These are phyloP conservation scores for Eragrostis tef DNA, from an alignment of 202 grass and related monocot genomes.

Conservation along the genomic window DNA sequence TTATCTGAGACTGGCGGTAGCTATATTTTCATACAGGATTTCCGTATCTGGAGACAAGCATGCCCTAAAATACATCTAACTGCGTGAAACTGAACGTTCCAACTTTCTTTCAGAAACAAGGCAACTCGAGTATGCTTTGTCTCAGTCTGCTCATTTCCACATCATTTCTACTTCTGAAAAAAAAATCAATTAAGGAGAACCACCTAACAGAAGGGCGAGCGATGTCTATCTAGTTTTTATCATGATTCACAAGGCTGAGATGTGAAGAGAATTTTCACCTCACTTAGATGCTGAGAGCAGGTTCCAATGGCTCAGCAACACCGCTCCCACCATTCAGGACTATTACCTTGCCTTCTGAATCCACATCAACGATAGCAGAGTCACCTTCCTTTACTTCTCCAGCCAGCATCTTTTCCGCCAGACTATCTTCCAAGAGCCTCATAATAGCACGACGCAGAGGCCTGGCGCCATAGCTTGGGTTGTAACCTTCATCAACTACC, in stretches of 20 bases:
- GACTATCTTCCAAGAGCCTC: conserved; percentile 82
- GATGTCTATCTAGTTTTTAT: conserved; percentile 39
- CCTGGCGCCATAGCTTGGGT: conserved; percentile 83
- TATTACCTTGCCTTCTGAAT: conserved; percentile 78
- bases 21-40: neutral
- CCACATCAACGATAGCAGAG: conserved; percentile 82
- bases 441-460: conserved; percentile 83
- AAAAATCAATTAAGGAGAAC: conserved; percentile 2
- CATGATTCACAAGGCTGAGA: conserved; percentile 38
- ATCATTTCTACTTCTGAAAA: conserved; percentile 35
- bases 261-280: neutral
- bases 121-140: conserved; percentile 16
- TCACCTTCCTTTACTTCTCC: conserved; percentile 87
- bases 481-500: conserved; percentile 89
- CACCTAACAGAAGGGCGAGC: conserved; percentile 19
- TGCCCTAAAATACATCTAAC: conserved; percentile 4
- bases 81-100: conserved; percentile 28
- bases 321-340: conserved; percentile 69
- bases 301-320: conserved; percentile 51
- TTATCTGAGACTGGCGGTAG: neutral
- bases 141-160: conserved; percentile 26
- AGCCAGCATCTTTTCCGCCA: conserved; percentile 84
- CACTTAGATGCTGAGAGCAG: conserved; percentile 51
- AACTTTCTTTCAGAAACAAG: conserved; percentile 36
- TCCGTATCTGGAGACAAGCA: neutral